Base-by-base conservation (phyloP, 1,284 basidiomycete species). In the Xerocomus minutiporus region DNA sequence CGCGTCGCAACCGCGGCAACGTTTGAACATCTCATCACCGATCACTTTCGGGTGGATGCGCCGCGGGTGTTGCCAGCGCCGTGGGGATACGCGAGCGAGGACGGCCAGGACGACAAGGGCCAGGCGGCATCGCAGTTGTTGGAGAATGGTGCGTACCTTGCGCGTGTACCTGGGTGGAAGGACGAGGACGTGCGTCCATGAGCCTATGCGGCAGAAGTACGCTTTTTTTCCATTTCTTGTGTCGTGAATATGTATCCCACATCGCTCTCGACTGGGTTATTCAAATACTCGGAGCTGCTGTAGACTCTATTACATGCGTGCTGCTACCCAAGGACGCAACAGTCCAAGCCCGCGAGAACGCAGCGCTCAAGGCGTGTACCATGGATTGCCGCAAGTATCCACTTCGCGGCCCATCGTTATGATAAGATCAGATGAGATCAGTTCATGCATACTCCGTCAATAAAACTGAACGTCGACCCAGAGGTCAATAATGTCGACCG, bases 21-120 rank as follows among this genome's bases (percentile, higher is more conserved):
- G 0, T 67, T 63, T 48, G 62, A 63, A 15, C 53, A 61, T 38
- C 48, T 67, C 9, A 52, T 63, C 26, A 67, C 59, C 8, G 50
- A 63, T 15, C 7, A 25, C 3, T 59, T 63, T 23, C 64, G 62
- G 15, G 44, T 20, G 32, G 61, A 67, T 25, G 25, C 62, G 3
- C 61, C 54, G 9, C 1, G 9, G 2, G 36, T 44, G 2, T 46
- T 63, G 17, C 62, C 62, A 7, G 50, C 54, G 5, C 61, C 64
- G 1, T 67, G 64, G 64, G 61, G 53, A 11, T 51, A 46, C 25
- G 25, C 34, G 25, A 44, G 9, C 17, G 17, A 25, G 39, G 40
- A 45, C 12, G 43, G 20, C 20, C 20, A 8, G 2, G 20, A 12
- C 1, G 31, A 31, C 31, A 31, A 28, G 20, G 20, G 43, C n/a